Evolutionary conservation across 2,329 filamentous ascomycete genomes (phyloP), one percentile per base, ranked within the genome.

Genomic region (Hirsutella minnesotensis): DNA sequence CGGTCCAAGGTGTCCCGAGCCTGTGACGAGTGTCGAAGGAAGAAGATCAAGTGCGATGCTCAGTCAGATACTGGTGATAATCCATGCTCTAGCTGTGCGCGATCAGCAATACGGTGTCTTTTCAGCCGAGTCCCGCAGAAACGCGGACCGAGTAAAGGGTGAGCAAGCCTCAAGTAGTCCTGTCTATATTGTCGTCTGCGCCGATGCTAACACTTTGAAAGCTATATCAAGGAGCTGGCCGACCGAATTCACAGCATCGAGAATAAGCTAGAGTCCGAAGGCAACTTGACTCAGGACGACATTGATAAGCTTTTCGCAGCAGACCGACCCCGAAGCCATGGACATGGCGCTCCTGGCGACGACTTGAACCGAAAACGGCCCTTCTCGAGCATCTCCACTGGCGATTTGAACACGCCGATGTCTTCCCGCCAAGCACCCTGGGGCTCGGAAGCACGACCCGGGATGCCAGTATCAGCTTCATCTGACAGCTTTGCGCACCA

Each of bases 121-220:
- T 95, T 94, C 57, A 94, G 85, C 60, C 77, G 88, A 40, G 81
- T 92, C 42, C 87, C 86, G 1, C 86, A 92, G 71, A 94, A 92
- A 62, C 75, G 86, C 47, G 87, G 88, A 2, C 87, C 88, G 3
- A 92, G 83, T 57, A 95, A 94, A 73, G 88, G 88, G 73, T 86
- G 72, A 27, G 33, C 18, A 22, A 27, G 15, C 13, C n/a, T n/a
- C n/a, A n/a, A n/a, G n/a, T n/a, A n/a, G n/a, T 15, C 12, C 16
- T 9, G 16, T 35, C 5, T 12, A 8, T 16, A 18, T 16, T 4
- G 15, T 9, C 8, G 16, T 18, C 4, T 13, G 13, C 3, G 12
- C 5, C 13, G 22, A 9, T 34, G 10, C 38, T 40, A 27, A 36
- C 9, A 8, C 22, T 18, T 12, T 5, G 5, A n/a, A 53, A 86